A percentile compares a stretch with the other conserved stretches of the same genome.
Evolutionary conservation across 495 filamentous ascomycete species (phyloP).

Genomic region (Neurospora sp.): DNA sequence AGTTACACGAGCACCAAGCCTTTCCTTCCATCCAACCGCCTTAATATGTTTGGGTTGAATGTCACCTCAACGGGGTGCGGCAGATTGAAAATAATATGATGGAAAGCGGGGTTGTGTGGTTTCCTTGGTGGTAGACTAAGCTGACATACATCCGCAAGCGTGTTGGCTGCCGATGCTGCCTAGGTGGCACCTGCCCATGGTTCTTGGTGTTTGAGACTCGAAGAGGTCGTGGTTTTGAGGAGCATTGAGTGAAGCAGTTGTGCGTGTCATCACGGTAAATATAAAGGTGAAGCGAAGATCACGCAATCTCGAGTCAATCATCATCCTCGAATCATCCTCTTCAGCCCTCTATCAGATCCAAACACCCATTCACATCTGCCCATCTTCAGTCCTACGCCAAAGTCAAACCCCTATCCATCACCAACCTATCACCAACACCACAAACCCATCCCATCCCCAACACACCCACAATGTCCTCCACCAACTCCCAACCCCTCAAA

Average conservation of each 20-base stretch:
- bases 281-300: background rate
- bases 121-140: background rate
- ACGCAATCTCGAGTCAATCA: background rate
- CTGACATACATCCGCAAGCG: background rate
- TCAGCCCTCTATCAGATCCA: background rate
- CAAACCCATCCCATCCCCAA: background rate
- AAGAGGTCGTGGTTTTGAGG: background rate
- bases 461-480: background rate
- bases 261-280: background rate
- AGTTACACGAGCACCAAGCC: background rate
- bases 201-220: background rate
- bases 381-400: background rate
- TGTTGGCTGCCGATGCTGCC: background rate
- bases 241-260: background rate
- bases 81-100: background rate
- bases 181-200: background rate
- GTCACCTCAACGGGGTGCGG: background rate
- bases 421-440: background rate
- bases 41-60: background rate
- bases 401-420: background rate
- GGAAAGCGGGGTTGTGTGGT: background rate
- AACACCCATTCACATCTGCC: no score
- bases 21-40: background rate
- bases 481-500: constrained; percentile 19
- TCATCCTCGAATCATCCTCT: background rate